These are phyloP conservation scores for Saturnispora silvae DNA, from an alignment of 805 yeast species.

Conservation along the genomic window DNA sequence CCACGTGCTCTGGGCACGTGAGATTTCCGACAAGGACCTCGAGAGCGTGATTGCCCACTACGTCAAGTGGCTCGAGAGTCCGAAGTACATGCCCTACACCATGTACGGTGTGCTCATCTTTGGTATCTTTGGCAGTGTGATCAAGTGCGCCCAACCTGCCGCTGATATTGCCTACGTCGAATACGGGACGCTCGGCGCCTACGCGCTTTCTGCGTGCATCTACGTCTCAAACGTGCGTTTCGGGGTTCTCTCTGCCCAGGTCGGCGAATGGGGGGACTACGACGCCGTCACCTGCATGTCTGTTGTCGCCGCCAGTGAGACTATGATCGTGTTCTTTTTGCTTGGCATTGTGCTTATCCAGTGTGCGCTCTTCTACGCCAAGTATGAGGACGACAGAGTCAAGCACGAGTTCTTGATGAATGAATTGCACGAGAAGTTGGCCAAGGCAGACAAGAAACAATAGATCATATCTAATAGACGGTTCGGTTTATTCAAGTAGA, in stretches of 20 bases:
- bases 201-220: conserved; percentile 62
- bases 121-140: conserved; percentile 63
- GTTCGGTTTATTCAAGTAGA: too few relatives aligned
- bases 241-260: conserved; percentile 59
- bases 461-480: background rate
- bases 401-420: conserved; percentile 19
- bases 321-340: conserved; percentile 60
- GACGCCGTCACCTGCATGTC: conserved; percentile 76
- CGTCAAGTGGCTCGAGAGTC: conserved; percentile 57
- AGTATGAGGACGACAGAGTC: conserved; percentile 20
- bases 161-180: conserved; percentile 82
- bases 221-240: conserved; percentile 79
- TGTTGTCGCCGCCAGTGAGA: conserved; percentile 83
- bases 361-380: conserved; percentile 80
- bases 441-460: conserved; percentile 7
- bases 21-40: conserved; percentile 41
- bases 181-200: conserved; percentile 72
- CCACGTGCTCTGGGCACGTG: conserved; percentile 57
- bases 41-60: conserved; percentile 53
- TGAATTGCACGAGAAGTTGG: conserved; percentile 17
- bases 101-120: conserved; percentile 51
- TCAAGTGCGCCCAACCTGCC: conserved; percentile 78
- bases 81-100: conserved; percentile 45
- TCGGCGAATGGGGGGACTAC: conserved; percentile 91
- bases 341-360: conserved; percentile 78